These are phyloP conservation scores for Fraxinus dipetala DNA, from an alignment of 305 asterid species.

Conservation along the genomic window DNA sequence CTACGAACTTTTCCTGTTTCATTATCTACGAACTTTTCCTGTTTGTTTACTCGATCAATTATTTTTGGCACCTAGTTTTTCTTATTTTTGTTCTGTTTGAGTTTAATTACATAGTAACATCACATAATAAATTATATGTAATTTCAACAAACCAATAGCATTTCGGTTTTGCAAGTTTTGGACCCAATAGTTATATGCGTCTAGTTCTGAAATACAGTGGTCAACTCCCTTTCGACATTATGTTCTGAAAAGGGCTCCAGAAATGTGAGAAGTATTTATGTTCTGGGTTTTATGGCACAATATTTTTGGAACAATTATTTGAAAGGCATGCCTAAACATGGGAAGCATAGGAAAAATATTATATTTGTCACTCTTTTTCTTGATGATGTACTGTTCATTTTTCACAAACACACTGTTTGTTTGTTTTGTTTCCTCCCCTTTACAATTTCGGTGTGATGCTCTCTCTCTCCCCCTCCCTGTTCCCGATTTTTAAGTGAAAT, in stretches of 20 bases:
- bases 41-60: not conserved
- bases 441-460: not conserved
- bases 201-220: not conserved
- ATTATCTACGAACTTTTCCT: not conserved
- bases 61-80: not conserved
- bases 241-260: not conserved
- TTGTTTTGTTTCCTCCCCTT: not conserved
- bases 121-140: not conserved
- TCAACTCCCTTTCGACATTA: not conserved
- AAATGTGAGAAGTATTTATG: not conserved
- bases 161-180: not conserved
- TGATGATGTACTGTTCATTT: not conserved
- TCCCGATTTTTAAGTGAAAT: not conserved
- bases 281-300: not conserved
- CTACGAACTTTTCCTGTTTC: not conserved
- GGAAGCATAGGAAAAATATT: not conserved
- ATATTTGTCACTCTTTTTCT: not conserved
- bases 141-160: not conserved
- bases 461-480: not conserved
- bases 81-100: not conserved
- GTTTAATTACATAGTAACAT: not conserved
- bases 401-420: not conserved
- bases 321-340: not conserved
- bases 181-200: not conserved
- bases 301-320: not conserved